Conservation (phyloP, 768 basidiomycete species). For the Cystofilobasidium capitatum region DNA sequence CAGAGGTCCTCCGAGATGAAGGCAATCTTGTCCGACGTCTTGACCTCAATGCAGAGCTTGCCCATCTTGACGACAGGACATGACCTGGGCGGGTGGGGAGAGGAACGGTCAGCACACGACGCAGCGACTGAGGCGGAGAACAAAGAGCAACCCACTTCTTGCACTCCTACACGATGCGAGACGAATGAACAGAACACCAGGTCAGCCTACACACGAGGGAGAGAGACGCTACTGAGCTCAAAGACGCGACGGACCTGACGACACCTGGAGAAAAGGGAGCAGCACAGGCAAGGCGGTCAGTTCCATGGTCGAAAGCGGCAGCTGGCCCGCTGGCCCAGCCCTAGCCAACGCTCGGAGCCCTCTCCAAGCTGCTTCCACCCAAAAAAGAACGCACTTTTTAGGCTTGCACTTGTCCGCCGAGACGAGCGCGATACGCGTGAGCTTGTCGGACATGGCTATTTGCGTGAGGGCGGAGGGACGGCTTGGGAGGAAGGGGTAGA, state of each 20-base stretch:
- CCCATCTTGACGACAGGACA: conserved; percentile 99
- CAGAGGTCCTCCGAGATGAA: conserved; percentile 98
- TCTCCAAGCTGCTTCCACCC: too few species aligned
- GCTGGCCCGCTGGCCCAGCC: too few species aligned
- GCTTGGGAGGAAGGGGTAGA: neutral
- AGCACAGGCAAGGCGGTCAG: neutral
- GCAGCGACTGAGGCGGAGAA: neutral
- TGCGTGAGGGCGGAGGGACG: neutral
- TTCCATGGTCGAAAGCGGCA: too few species aligned
- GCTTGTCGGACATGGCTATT: conserved; percentile 70
- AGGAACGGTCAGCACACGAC: too few species aligned
- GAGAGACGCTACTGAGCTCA: neutral
- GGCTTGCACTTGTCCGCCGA: conserved; percentile 65
- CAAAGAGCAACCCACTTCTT: conserved; percentile 53
- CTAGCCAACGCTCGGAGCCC: too few species aligned
- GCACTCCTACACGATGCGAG: conserved; percentile 64
- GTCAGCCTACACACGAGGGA: neutral
- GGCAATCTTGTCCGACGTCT: conserved; percentile 88
- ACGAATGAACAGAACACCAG: too few species aligned
- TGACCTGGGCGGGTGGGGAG: conserved; percentile 44
- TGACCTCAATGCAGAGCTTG: conserved; percentile 97
- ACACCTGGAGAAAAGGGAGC: conserved; percentile 3
- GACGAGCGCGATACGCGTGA: conserved; percentile 87
- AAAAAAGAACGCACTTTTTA: conserved; percentile 53
- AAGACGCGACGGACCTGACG: conserved; percentile 19